A percentile compares a stretch with the other conserved stretches of the same genome.
Evolutionary conservation across 2,329 filamentous ascomycete genomes (phyloP).

Genomic region (Pleoardoris graminearum): DNA sequence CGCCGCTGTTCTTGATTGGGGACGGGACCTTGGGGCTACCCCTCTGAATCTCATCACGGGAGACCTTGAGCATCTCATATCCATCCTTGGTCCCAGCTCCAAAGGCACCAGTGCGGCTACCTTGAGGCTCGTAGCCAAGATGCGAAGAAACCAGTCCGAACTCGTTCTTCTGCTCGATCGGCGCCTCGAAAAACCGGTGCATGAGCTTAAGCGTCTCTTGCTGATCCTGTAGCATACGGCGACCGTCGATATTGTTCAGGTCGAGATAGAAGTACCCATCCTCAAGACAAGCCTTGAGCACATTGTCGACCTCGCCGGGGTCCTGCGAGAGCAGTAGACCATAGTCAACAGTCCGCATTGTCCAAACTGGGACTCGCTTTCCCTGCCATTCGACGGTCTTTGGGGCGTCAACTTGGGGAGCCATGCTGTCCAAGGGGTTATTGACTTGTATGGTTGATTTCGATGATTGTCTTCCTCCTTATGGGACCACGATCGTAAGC

Average conservation of each 20-base stretch:
- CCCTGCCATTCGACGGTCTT: constrained; percentile 38
- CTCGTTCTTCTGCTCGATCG: constrained; percentile 60
- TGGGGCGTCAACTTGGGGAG: constrained; percentile 23
- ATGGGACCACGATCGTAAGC: constrained; percentile 11
- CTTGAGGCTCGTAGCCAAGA: constrained; percentile 50
- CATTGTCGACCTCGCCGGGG: constrained; percentile 57
- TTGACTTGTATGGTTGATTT: constrained; percentile 1
- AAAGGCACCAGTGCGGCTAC: constrained; percentile 35
- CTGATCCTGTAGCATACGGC: constrained; percentile 57
- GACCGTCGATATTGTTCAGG: constrained; percentile 57
- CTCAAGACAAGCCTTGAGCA: constrained; percentile 54
- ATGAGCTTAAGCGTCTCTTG: constrained; percentile 58
- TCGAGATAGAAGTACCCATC: constrained; percentile 63
- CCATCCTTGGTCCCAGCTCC: constrained; percentile 34
- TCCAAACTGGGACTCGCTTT: constrained; percentile 34
- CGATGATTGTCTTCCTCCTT: constrained; percentile 5
- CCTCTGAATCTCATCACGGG: constrained; percentile 39
- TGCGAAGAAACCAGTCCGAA: constrained; percentile 59
- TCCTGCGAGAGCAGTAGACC: constrained; percentile 58
- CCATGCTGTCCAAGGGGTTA: constrained; percentile 21
- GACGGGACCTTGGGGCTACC: constrained; percentile 26
- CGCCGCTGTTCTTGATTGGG: constrained; percentile 34
- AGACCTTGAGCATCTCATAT: constrained; percentile 41
- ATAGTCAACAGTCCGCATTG: constrained; percentile 55
- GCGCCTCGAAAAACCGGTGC: constrained; percentile 59